These are phyloP conservation scores for Cucumis hystrix DNA, from an alignment of 306 rosid genomes.

Conservation along the genomic window DNA sequence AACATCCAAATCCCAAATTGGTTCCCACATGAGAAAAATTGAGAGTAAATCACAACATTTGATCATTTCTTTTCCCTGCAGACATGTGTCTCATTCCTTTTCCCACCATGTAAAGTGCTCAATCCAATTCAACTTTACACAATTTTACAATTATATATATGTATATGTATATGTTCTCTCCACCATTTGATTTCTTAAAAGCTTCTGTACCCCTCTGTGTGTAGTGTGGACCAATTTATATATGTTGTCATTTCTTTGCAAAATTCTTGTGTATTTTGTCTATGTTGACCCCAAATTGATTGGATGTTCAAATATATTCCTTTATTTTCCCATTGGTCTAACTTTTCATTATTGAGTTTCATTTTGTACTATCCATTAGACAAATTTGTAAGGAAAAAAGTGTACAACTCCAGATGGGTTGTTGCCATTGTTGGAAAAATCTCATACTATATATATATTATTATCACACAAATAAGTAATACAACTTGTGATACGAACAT, in stretches of 20 bases:
- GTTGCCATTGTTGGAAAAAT: too few species aligned
- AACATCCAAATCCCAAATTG: neutral
- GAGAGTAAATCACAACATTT: neutral
- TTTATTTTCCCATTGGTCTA: neutral
- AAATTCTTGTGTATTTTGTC: neutral
- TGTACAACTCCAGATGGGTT: too few species aligned
- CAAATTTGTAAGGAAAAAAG: neutral
- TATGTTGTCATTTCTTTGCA: neutral
- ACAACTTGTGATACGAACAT: too few species aligned
- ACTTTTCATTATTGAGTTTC: neutral
- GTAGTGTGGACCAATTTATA: neutral
- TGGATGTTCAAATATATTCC: neutral
- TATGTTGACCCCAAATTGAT: neutral
- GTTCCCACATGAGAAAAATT: neutral
- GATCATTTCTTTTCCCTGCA: neutral
- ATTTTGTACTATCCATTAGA: neutral
- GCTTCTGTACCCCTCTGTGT: neutral
- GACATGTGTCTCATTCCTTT: conserved; percentile 1
- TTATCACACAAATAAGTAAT: too few species aligned
- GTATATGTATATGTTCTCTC: neutral
- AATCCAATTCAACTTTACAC: neutral
- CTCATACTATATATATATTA: too few species aligned
- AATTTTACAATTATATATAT: neutral
- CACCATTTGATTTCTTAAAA: neutral
- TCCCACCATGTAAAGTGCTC: conserved; percentile 3